Evolutionary conservation across 1,139 yeast species (phyloP).

Genomic region (Sugiyamaella neomexicana): DNA sequence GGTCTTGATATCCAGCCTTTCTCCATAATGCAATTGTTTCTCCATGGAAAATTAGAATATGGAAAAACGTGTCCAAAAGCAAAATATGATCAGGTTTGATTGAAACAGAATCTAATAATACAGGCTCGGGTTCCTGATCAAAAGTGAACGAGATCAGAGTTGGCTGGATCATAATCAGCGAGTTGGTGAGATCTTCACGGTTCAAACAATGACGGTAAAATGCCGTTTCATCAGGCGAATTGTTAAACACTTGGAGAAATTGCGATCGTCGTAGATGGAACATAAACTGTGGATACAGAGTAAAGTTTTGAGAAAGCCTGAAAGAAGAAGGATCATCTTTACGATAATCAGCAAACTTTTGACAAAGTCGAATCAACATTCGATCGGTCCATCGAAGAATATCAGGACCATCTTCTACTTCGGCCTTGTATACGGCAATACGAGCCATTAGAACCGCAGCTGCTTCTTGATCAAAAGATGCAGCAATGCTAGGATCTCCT

Average conservation of each 20-base stretch:
- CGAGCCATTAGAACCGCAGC: slow-evolving; percentile 97
- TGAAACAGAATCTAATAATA: slow-evolving; percentile 90
- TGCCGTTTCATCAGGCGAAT: slow-evolving; percentile 98
- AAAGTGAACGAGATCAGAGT: slow-evolving; percentile 85
- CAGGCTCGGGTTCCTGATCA: slow-evolving; percentile 81
- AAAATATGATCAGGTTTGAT: slow-evolving; percentile 86
- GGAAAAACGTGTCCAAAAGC: slow-evolving; percentile 92
- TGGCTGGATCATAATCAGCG: slow-evolving; percentile 97
- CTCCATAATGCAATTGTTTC: slow-evolving; percentile 96
- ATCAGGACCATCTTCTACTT: slow-evolving; percentile 68
- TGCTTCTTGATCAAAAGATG: slow-evolving; percentile 96
- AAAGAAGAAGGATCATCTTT: slow-evolving; percentile 77
- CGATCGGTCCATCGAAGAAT: slow-evolving; percentile 86
- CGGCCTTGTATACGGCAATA: slow-evolving; percentile 86
- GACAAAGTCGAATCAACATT: slow-evolving; percentile 77
- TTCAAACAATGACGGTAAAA: slow-evolving; percentile 91
- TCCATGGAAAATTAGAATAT: slow-evolving; percentile 92
- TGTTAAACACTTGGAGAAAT: slow-evolving; percentile 92
- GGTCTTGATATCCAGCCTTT: slow-evolving; percentile 90
- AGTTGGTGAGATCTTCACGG: slow-evolving; percentile 87
- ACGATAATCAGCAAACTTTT: slow-evolving; percentile 82
- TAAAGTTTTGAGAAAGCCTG: slow-evolving; percentile 72
- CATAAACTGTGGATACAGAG: slow-evolving; percentile 93
- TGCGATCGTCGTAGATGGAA: slow-evolving; percentile 96
- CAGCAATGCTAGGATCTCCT: slow-evolving; percentile 53